Evolutionary conservation across 306 rosid species (phyloP).

Genomic region (Crotalaria pallida): DNA sequence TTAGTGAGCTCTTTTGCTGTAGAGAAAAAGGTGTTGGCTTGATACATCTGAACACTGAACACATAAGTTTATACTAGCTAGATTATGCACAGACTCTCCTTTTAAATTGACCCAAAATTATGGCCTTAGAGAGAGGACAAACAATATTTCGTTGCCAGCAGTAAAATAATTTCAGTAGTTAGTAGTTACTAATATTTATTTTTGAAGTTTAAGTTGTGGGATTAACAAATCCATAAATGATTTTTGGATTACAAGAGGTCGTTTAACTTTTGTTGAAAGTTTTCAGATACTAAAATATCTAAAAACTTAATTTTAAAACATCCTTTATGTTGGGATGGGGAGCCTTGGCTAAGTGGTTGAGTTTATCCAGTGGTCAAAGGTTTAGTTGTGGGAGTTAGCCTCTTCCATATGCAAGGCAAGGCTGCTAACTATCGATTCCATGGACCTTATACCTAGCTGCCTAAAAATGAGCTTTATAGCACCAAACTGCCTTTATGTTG

Average conservation of each 20-base stretch:
- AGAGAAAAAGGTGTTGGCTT: conserved; percentile 7
- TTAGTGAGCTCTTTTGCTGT: neutral
- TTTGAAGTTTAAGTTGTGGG: neutral
- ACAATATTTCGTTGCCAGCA: neutral
- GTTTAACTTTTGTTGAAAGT: neutral
- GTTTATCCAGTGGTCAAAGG: neutral
- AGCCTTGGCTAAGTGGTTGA: neutral
- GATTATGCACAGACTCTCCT: neutral
- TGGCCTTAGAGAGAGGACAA: neutral
- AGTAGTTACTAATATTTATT: neutral
- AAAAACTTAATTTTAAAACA: neutral
- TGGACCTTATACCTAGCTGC: too few relatives aligned
- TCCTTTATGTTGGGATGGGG: neutral
- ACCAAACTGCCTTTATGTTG: neutral
- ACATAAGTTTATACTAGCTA: neutral
- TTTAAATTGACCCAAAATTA: neutral
- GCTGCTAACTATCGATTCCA: neutral
- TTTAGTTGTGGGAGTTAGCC: neutral
- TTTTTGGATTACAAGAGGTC: neutral
- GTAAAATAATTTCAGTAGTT: neutral
- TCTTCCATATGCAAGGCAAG: neutral
- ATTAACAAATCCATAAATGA: neutral
- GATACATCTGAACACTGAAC: neutral
- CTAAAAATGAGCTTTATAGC: too few relatives aligned
- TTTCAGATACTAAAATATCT: neutral